Conservation (phyloP, 1,139 yeast genomes). For the Suhomyces coccinellae region DNA sequence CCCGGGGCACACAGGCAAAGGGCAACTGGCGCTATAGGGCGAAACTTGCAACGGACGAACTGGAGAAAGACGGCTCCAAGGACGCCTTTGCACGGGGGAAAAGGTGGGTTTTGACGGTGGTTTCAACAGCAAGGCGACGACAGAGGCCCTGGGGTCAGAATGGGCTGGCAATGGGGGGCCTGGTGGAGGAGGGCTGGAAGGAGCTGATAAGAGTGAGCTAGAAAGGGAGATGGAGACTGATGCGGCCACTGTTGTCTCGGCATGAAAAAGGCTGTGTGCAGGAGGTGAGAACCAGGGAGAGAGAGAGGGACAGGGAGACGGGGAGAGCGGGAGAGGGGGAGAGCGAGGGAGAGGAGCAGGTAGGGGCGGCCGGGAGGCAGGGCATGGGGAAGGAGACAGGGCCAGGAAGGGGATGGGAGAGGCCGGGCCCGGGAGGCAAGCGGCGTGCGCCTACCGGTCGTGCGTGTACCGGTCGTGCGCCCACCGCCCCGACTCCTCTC, state of each 20-base stretch:
- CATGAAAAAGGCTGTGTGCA: slow-evolving; percentile 9
- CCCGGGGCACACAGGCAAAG: background rate
- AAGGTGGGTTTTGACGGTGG: too few species aligned
- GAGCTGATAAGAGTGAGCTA: slow-evolving; percentile 7
- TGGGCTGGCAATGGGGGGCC: slow-evolving; percentile 1
- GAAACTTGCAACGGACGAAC: too few species aligned
- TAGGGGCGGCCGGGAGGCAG: background rate
- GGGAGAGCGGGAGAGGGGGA: background rate
- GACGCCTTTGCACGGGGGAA: too few species aligned
- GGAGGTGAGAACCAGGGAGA: slow-evolving; percentile 1
- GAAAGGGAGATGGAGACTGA: slow-evolving; percentile 9
- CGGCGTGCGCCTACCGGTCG: background rate
- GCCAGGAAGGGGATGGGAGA: too few species aligned
- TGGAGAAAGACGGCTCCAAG: too few species aligned
- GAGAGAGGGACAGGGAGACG: background rate
- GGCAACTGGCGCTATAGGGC: too few species aligned
- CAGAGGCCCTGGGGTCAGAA: background rate
- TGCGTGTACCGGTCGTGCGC: background rate
- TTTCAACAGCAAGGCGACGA: too few species aligned
- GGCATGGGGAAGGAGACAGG: too few species aligned
- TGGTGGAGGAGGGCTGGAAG: background rate
- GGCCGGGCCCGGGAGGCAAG: too few species aligned
- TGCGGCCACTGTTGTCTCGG: slow-evolving; percentile 12
- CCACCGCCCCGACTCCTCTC: background rate
- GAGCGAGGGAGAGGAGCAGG: background rate